These are phyloP conservation scores for Hibiscus tridactylites DNA, from an alignment of 345 rosid genomes.

Conservation along the genomic window DNA sequence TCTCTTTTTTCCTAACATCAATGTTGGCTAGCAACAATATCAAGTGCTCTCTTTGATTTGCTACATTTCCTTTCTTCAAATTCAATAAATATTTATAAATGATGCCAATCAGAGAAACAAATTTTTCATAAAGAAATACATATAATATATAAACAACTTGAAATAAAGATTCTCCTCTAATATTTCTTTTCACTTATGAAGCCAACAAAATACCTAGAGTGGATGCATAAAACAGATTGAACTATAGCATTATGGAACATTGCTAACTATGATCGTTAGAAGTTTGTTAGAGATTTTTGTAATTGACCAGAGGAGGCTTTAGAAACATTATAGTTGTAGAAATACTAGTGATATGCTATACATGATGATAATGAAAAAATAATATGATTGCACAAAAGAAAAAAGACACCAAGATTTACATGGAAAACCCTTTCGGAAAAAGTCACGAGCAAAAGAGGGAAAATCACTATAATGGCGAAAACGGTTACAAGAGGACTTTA, in stretches of 20 bases:
- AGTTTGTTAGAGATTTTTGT: background rate
- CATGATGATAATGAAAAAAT: too few relatives aligned
- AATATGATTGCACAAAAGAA: too few relatives aligned
- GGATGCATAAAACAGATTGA: background rate
- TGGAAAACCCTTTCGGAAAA: too few relatives aligned
- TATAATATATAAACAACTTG: background rate
- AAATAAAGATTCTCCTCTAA: background rate
- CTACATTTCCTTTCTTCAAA: constrained; percentile 93
- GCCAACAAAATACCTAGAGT: background rate
- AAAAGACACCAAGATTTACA: too few relatives aligned
- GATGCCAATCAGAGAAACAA: background rate
- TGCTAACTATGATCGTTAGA: background rate
- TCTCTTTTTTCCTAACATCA: constrained; percentile 45
- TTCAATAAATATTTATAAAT: constrained; percentile 3
- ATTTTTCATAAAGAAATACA: background rate
- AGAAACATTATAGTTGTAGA: background rate
- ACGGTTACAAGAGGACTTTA: too few relatives aligned
- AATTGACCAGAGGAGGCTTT: background rate
- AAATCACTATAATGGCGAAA: too few relatives aligned
- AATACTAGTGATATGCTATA: background rate
- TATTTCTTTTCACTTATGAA: background rate
- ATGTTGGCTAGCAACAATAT: constrained; percentile 84
- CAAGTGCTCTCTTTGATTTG: constrained; percentile 96
- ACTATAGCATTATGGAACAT: background rate
- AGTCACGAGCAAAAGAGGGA: too few relatives aligned